Base-by-base conservation (phyloP, 345 rosid genomes). In the Salix arbutifolia region DNA sequence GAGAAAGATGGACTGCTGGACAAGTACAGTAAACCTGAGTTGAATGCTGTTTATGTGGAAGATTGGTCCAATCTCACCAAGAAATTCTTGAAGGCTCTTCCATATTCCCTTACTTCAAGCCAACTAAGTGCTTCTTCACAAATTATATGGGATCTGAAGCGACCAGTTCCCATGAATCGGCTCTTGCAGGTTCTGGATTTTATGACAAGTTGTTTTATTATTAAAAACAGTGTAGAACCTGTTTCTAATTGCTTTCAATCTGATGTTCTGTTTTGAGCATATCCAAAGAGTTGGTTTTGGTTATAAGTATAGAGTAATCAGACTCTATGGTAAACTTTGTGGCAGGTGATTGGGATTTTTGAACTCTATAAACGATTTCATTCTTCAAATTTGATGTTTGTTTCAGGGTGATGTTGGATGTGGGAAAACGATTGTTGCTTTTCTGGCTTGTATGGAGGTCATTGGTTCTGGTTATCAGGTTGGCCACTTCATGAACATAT, bases 361-460 rank as follows among this genome's bases (percentile, higher is more conserved):
- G 28, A 60, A 44, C 48, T 14, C 37, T 17, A 11, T 16, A 14
- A 16, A 26, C 30, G 23, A 23, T 25, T n/a, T 70, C 52, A 33
- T 64, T 67, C 73, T 71, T 72, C 76, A 75, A 74, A 60, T 23
- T 37, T 31, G 30, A 65, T 79, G 25, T 73, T 84, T 69, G 71
- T 65, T 84, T 37, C 81, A 96, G 98, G 99, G 98, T 68, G 98
- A 96, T 76, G 97, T 96, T 79, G 99, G 99, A 74, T 96, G 99
- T 80, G 97, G 99, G 67, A 96, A 96, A 89, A 96, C 99, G 8
- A 91, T 88, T 31, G 95, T 96, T 17, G 97, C 99, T 73, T 96
- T 96, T 84, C 84, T 96, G 86, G 96, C 99, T 37, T 96, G 98
- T 76, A 91, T 93, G 97, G 99, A 93, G 86, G 99, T 96, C 72